These are phyloP conservation scores for Fraxinus albicans DNA, from an alignment of 305 asterid species.

Conservation along the genomic window DNA sequence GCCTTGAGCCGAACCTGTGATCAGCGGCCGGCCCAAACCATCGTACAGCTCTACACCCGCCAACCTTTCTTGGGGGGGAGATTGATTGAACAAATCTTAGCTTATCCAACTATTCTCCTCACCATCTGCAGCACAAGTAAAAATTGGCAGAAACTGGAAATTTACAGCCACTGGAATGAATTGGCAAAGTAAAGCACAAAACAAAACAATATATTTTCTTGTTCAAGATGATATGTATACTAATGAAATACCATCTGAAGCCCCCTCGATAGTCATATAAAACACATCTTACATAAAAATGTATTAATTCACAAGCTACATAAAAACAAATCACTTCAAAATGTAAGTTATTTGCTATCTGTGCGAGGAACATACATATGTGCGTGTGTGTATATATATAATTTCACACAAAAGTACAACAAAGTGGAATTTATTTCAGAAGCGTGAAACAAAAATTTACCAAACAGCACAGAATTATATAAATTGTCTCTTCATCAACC, in stretches of 20 bases:
- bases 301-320: background rate
- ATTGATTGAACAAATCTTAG: background rate
- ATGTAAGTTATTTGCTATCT: conserved; percentile 18
- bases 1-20: background rate
- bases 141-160: background rate
- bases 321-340: background rate
- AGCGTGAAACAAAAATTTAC: background rate
- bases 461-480: conserved; percentile 3
- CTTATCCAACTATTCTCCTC: background rate
- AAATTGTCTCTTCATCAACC: conserved; percentile 35
- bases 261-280: background rate
- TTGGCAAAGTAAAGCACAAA: background rate
- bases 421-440: conserved; percentile 26
- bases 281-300: background rate
- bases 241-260: background rate
- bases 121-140: background rate
- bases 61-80: background rate
- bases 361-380: conserved; percentile 16
- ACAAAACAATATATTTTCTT: background rate
- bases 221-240: background rate
- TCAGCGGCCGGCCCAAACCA: background rate
- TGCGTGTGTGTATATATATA: conserved; percentile 24
- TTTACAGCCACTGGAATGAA: background rate
- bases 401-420: conserved; percentile 28
- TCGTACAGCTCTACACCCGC: background rate